phyloP scores from a whole-genome alignment of 345 rosid species.

The Camelina sativa region DNA sequence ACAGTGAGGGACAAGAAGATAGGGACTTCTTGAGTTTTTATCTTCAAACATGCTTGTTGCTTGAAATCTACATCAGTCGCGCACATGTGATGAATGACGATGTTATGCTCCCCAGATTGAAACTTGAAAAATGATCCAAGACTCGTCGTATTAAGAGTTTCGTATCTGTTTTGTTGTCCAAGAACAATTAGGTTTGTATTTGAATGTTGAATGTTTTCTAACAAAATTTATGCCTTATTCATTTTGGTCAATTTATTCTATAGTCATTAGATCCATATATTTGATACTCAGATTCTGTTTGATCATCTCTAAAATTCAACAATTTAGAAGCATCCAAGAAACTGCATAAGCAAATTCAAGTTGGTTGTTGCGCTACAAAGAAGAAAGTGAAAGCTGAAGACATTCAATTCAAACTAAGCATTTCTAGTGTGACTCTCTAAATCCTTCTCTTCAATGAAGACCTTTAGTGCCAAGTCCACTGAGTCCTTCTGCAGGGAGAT shows the following conservation, averaged over 20 bases:
- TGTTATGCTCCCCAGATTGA: background rate
- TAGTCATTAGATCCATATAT: background rate
- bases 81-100: too few relatives aligned
- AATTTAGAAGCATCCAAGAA: background rate
- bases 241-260: background rate
- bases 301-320: background rate
- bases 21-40: too few relatives aligned
- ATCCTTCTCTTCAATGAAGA: too few relatives aligned
- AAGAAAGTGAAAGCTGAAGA: too few relatives aligned
- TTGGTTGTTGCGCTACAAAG: too few relatives aligned
- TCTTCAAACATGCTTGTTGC: too few relatives aligned
- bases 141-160: background rate
- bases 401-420: too few relatives aligned
- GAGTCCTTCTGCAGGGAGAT: too few relatives aligned
- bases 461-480: too few relatives aligned
- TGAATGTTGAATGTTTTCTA: background rate
- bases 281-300: background rate
- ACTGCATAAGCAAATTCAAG: background rate
- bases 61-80: too few relatives aligned
- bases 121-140: background rate
- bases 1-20: too few relatives aligned
- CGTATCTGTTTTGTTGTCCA: background rate
- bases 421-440: too few relatives aligned
- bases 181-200: background rate
- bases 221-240: background rate